phyloP scores from a whole-genome alignment of 768 basidiomycete genomes.

The Lepiota venenata region DNA sequence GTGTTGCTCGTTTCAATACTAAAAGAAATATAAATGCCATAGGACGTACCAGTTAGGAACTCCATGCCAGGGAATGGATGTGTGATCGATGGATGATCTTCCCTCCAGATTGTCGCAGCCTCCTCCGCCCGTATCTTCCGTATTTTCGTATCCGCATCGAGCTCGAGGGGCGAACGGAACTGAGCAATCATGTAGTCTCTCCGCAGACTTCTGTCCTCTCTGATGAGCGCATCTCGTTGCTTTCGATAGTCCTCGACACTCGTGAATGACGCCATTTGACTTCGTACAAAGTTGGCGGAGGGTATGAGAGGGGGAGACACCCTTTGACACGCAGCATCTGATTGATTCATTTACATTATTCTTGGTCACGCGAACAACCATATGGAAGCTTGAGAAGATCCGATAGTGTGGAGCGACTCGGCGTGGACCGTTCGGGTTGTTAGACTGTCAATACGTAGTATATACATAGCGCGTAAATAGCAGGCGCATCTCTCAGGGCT shows the following conservation, averaged over 20 bases:
- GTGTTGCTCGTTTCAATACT: not conserved
- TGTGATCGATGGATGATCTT: slow-evolving; percentile 5
- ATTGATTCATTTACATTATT: no score
- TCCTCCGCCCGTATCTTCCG: slow-evolving; percentile 12
- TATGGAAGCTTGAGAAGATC: no score
- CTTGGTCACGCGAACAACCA: no score
- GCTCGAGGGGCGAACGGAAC: slow-evolving; percentile 35
- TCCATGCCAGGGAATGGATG: slow-evolving; percentile 16
- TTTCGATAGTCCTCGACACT: slow-evolving; percentile 26
- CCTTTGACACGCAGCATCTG: no score
- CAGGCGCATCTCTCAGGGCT: no score
- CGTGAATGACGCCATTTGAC: slow-evolving; percentile 11
- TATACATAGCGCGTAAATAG: no score
- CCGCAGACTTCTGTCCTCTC: slow-evolving; percentile 48
- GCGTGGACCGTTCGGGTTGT: no score
- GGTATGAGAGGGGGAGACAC: not conserved
- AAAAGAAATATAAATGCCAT: no score
- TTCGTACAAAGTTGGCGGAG: not conserved
- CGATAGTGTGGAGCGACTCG: no score
- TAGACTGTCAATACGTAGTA: no score
- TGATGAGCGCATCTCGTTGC: slow-evolving; percentile 33
- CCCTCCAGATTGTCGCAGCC: slow-evolving; percentile 6
- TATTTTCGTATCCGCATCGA: slow-evolving; percentile 52
- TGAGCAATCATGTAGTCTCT: slow-evolving; percentile 34
- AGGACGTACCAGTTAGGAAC: slow-evolving; percentile 46